Evolutionary conservation across 257 asterid species (phyloP).

Genomic region (Nicotiana tomentosiformis): DNA sequence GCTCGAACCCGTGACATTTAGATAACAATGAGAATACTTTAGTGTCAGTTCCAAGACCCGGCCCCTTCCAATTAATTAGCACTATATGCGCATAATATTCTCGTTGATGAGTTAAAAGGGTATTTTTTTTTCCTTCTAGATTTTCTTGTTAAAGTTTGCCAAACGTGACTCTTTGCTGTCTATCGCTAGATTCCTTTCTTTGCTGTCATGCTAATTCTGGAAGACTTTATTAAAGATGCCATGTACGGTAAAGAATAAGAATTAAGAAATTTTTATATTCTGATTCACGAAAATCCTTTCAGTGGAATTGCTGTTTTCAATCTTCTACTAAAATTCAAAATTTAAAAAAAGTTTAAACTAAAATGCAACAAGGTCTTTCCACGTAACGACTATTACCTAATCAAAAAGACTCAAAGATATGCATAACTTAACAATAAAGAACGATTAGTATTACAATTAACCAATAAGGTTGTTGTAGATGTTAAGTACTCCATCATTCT

Average conservation of each 20-base stretch:
- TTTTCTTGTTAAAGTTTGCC: neutral
- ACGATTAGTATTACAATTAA: too few relatives aligned
- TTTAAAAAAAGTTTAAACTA: too few relatives aligned
- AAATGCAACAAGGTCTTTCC: neutral
- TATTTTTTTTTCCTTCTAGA: neutral
- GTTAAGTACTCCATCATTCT: too few relatives aligned
- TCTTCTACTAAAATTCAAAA: neutral
- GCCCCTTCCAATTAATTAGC: too few relatives aligned
- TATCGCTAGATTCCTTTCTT: neutral
- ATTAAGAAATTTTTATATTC: neutral
- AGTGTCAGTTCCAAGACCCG: too few relatives aligned
- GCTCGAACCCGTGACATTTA: too few relatives aligned
- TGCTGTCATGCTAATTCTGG: neutral
- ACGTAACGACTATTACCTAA: neutral
- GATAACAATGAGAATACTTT: too few relatives aligned
- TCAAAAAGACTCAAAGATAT: neutral
- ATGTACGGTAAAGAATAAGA: constrained; percentile 7
- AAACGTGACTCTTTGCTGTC: neutral
- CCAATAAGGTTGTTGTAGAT: too few relatives aligned
- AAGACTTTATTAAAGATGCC: neutral
- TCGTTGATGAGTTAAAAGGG: neutral
- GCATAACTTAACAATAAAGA: neutral
- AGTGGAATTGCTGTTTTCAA: neutral
- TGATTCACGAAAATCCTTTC: neutral
- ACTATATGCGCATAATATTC: neutral